Percentiles rank a stretch among this genome's conserved stretches.
Evolutionary conservation across 441 rosid species (phyloP).

Genomic region (Hura crepitans): DNA sequence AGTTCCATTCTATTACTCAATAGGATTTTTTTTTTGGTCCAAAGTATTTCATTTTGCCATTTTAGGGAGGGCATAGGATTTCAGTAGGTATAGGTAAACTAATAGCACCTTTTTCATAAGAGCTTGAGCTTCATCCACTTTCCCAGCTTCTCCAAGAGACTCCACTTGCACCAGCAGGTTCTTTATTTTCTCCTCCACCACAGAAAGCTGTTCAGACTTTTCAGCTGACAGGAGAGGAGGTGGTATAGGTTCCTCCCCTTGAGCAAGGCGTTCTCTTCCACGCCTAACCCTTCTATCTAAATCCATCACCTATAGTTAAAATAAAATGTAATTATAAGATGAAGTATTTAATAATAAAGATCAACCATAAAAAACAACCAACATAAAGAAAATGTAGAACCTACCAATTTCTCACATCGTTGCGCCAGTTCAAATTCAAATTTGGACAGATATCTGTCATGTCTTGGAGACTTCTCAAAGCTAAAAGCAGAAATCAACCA

Average conservation of each 20-base stretch:
- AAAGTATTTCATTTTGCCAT: background rate
- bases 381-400: slow-evolving; percentile 16
- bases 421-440: slow-evolving; percentile 93
- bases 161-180: slow-evolving; percentile 93
- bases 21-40: background rate
- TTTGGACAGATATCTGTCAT: slow-evolving; percentile 60
- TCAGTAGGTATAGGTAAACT: background rate
- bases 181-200: slow-evolving; percentile 85
- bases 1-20: background rate
- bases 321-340: background rate
- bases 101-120: slow-evolving; percentile 86
- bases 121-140: slow-evolving; percentile 99
- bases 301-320: slow-evolving; percentile 65
- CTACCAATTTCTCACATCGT: slow-evolving; percentile 88
- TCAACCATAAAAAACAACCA: slow-evolving; percentile 4
- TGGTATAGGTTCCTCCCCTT: slow-evolving; percentile 75
- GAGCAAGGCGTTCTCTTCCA: slow-evolving; percentile 89
- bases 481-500: slow-evolving; percentile 39
- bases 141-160: slow-evolving; percentile 92
- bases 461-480: slow-evolving; percentile 86
- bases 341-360: background rate
- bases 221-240: slow-evolving; percentile 68
- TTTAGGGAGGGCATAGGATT: background rate
- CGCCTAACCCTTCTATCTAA: slow-evolving; percentile 94
- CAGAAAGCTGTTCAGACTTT: slow-evolving; percentile 75